Conservation (phyloP, 2,329 filamentous ascomycete genomes). For the Tolypocladium cylindrosporum region DNA sequence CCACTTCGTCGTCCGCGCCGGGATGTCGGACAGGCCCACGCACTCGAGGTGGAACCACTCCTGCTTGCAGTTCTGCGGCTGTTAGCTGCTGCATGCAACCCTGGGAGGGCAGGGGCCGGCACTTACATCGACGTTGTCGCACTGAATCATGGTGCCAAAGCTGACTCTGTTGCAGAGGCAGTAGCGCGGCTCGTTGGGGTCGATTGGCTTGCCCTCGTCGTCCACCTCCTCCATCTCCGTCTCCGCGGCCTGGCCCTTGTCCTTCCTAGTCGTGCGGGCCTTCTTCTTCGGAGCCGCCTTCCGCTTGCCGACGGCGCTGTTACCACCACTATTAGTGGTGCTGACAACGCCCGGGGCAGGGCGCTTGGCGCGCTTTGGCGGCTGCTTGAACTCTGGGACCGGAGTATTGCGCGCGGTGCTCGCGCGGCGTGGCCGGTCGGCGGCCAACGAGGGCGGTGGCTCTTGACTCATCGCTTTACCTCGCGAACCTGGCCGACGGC, state of each 20-base stretch:
- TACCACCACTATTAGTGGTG: constrained; percentile 49
- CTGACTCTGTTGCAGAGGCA: constrained; percentile 72
- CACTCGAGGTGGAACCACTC: constrained; percentile 84
- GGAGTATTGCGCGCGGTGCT: constrained; percentile 50
- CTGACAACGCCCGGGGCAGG: constrained; percentile 65
- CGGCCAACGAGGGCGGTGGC: constrained; percentile 35
- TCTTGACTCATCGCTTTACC: constrained; percentile 44
- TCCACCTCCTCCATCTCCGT: constrained; percentile 50
- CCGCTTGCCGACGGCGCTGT: constrained; percentile 60
- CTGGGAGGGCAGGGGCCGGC: constrained; percentile 4
- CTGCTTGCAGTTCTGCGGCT: constrained; percentile 53
- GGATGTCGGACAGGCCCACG: constrained; percentile 57
- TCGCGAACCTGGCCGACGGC: constrained; percentile 39
- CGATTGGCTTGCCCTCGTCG: constrained; percentile 59
- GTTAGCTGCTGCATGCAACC: neutral
- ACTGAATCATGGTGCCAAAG: constrained; percentile 75
- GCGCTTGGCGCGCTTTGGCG: constrained; percentile 51
- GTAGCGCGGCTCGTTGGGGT: constrained; percentile 66
- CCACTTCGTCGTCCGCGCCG: constrained; percentile 68
- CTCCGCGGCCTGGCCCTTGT: constrained; percentile 30
- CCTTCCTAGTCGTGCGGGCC: constrained; percentile 37
- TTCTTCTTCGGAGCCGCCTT: constrained; percentile 62
- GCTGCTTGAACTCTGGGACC: constrained; percentile 34
- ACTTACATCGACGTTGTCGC: constrained; percentile 67
- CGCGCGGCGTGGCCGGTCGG: constrained; percentile 43